Conservation (phyloP, 176 grass and related monocot genomes). For the Oryza coarctata region DNA sequence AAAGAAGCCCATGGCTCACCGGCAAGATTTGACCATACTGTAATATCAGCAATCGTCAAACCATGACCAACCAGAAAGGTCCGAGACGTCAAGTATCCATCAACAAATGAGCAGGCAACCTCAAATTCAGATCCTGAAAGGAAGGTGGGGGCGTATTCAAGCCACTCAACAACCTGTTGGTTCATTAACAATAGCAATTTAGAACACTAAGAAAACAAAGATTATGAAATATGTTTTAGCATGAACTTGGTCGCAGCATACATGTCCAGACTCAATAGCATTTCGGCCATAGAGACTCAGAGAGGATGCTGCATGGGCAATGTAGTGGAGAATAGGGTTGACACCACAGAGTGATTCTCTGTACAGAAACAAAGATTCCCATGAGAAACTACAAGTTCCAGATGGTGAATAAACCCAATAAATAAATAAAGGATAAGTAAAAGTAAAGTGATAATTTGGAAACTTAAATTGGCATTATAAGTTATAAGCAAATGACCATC, state of each 20-base stretch:
- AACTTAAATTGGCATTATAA: not conserved
- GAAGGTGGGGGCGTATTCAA: constrained; percentile 61
- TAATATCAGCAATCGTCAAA: constrained; percentile 66
- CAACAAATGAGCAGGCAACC: constrained; percentile 52
- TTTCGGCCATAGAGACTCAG: constrained; percentile 54
- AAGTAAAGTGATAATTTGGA: not conserved
- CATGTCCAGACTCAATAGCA: constrained; percentile 57
- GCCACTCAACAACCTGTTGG: constrained; percentile 71
- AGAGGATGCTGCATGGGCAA: constrained; percentile 40
- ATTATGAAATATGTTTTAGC: not conserved
- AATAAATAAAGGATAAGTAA: not conserved
- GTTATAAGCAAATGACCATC: not conserved
- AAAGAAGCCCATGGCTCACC: constrained; percentile 28
- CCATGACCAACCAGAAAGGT: constrained; percentile 60
- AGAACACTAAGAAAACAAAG: not conserved
- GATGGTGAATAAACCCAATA: not conserved
- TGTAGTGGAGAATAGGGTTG: constrained; percentile 63
- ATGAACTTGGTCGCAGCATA: constrained; percentile 23
- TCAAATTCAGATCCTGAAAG: constrained; percentile 68
- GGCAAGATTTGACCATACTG: constrained; percentile 67
- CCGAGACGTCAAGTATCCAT: constrained; percentile 40
- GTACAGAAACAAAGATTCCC: constrained; percentile 5
- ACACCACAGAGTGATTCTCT: constrained; percentile 55
- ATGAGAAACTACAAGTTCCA: not conserved
- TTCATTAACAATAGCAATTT: not conserved